A percentile compares a stretch with the other conserved stretches of the same genome.
Evolutionary conservation across 75 land plant species (phyloP).

Genomic region (Sequoia sempervirens): DNA sequence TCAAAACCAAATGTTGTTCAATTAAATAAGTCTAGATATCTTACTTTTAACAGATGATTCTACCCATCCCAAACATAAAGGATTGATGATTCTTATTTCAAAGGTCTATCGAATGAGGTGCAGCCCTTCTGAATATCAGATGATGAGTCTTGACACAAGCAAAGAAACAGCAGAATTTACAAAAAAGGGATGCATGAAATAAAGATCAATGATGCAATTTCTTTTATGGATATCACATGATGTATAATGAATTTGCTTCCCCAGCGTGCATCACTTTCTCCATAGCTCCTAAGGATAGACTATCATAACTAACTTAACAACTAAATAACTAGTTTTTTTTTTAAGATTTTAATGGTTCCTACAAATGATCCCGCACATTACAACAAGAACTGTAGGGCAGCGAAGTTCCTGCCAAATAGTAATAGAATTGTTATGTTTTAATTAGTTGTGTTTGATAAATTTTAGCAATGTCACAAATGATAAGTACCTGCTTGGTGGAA

Average conservation of each 20-base stretch:
- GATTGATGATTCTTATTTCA: neutral
- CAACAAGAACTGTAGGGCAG: no score
- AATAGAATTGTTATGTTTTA: no score
- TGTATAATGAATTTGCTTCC: neutral
- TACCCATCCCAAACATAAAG: neutral
- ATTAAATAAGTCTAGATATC: neutral
- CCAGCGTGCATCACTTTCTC: neutral
- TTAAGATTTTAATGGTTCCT: no score
- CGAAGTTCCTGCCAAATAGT: no score
- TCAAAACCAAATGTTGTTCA: neutral
- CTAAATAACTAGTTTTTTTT: no score
- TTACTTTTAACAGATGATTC: neutral
- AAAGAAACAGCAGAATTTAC: neutral
- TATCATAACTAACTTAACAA: neutral
- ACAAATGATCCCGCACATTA: no score
- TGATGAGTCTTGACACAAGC: no score
- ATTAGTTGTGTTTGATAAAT: no score
- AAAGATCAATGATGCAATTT: neutral
- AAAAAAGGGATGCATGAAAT: neutral
- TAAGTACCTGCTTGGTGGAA: no score
- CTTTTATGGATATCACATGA: neutral
- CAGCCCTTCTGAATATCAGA: no score
- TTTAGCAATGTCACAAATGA: no score
- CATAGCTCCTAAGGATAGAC: neutral
- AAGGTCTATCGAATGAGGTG: no score